Evolutionary conservation across 2,329 filamentous ascomycete genomes (phyloP), one percentile per base, ranked within the genome.

Genomic region (Phaeophleospora eucalypticola): DNA sequence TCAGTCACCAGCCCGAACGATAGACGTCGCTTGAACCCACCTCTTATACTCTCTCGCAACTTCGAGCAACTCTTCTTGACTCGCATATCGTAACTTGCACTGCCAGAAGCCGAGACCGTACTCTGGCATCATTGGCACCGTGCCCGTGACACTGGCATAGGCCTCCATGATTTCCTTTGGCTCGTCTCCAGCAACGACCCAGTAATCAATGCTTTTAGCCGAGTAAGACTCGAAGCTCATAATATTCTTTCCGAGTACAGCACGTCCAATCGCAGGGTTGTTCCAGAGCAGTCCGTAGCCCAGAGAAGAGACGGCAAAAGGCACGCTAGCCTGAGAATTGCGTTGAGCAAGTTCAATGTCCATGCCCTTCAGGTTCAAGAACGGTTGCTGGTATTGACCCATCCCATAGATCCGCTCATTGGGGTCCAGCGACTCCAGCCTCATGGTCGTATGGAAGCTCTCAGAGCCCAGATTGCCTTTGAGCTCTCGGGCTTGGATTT

Each of bases 61-160:
- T 4, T 69, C 63, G 0, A 85, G 68, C 0, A 84, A 59, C 58
- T 86, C 80, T 15, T 83, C 80, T 56, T 85, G 82, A 0, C 77
- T 84, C 62, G 80, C 78, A 54, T 85, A 85, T 1, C 81, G 72
- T 9, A 84, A 67, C 63, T 83, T 84, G 63, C 80, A 83, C 59
- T 85, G 82, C 81, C 81, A 84, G 59, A 84, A 85, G 0, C 82
- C 82, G 0, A 85, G 70, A 0, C 81, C 81, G 55, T 83, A 84
- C 54, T 84, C 81, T 1, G 82, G 82, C 81, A 85, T 84, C 75
- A 80, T 79, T 0, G 82, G 82, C 0, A 78, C 79, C 27, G 71
- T 75, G 0, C 82, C 82, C 0, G 81, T 82, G 1, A 71, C 78
- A 3, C 65, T 64, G 0, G 76, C 75, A 54, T 84, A 85, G 0